Conservation (phyloP, 257 asterid species). For the Haberlea rhodopensis region DNA sequence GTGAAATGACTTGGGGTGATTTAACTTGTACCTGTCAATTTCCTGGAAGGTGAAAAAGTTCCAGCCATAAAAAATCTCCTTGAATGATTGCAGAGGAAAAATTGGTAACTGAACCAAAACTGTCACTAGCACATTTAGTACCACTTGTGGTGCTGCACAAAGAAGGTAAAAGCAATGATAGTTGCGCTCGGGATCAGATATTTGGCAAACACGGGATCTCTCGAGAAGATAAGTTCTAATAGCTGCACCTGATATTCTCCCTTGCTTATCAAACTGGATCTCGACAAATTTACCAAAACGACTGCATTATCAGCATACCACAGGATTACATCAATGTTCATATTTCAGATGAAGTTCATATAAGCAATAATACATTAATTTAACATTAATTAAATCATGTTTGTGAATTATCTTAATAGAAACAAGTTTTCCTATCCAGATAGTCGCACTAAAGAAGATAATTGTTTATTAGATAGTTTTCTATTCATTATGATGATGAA, state of each 20-base stretch:
- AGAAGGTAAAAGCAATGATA: constrained; percentile 97
- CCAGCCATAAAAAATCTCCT: constrained; percentile 12
- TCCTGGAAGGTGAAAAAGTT: constrained; percentile 52
- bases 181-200: constrained; percentile 95
- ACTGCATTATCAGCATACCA: constrained; percentile 55
- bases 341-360: constrained; percentile 6
- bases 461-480: constrained; percentile 9
- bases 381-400: constrained; percentile 7
- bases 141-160: constrained; percentile 99
- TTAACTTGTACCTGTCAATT: constrained; percentile 77
- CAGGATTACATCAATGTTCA: constrained; percentile 30
- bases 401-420: constrained; percentile 16
- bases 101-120: constrained; percentile 24
- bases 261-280: constrained; percentile 95
- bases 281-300: constrained; percentile 98
- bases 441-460: constrained; percentile 17
- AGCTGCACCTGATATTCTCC: constrained; percentile 99
- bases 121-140: constrained; percentile 30
- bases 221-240: constrained; percentile 97
- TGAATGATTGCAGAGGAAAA: constrained; percentile 16
- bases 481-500: constrained; percentile 1
- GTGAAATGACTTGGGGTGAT: constrained; percentile 77
- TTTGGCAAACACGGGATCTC: constrained; percentile 97
- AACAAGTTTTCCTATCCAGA: constrained; percentile 13
- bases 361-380: constrained; percentile 14